A percentile compares a stretch with the other conserved stretches of the same genome.
Conservation (phyloP, 352 stramenopile genomes). For the Phytophthora hybrid region DNA sequence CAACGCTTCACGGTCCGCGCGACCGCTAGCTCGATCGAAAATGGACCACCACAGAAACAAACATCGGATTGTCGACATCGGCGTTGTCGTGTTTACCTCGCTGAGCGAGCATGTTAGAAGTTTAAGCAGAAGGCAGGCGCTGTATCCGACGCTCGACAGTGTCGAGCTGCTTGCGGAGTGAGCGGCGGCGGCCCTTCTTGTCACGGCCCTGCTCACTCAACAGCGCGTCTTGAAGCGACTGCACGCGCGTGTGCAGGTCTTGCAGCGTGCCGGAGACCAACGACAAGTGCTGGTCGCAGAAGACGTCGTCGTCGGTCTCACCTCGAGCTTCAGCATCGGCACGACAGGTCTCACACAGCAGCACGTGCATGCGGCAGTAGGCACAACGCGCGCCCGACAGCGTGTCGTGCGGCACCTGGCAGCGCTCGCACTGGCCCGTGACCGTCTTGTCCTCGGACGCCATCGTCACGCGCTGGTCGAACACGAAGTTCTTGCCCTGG, state of each 20-base stretch:
- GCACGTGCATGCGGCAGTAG: slow-evolving; percentile 84
- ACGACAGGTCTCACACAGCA: slow-evolving; percentile 70
- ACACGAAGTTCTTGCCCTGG: slow-evolving; percentile 89
- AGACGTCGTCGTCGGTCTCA: slow-evolving; percentile 49
- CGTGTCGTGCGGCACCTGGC: slow-evolving; percentile 66
- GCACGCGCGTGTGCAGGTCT: slow-evolving; percentile 45
- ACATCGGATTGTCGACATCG: slow-evolving; percentile 18
- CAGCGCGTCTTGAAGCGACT: slow-evolving; percentile 46
- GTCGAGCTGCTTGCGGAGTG: slow-evolving; percentile 84
- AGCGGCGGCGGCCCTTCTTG: slow-evolving; percentile 77
- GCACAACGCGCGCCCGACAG: slow-evolving; percentile 69
- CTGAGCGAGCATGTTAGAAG: slow-evolving; percentile 1
- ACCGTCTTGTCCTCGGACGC: slow-evolving; percentile 60
- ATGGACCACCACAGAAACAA: slow-evolving; percentile 17
- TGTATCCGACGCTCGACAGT: slow-evolving; percentile 74
- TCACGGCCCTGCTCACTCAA: slow-evolving; percentile 46
- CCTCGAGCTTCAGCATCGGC: slow-evolving; percentile 13
- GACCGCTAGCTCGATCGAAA: slow-evolving; percentile 20
- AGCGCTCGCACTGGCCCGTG: slow-evolving; percentile 71
- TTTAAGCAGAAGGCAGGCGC: slow-evolving; percentile 29
- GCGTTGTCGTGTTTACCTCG: slow-evolving; percentile 29
- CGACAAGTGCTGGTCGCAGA: slow-evolving; percentile 67
- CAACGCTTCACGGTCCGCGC: slow-evolving; percentile 26
- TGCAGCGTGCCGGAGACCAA: slow-evolving; percentile 54
- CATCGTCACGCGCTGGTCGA: slow-evolving; percentile 83